Percentiles rank a stretch among this genome's conserved stretches.
These are phyloP conservation scores for Plasmodium falciparum DNA, from an alignment of 169 alveolate species.

Conservation along the genomic window DNA sequence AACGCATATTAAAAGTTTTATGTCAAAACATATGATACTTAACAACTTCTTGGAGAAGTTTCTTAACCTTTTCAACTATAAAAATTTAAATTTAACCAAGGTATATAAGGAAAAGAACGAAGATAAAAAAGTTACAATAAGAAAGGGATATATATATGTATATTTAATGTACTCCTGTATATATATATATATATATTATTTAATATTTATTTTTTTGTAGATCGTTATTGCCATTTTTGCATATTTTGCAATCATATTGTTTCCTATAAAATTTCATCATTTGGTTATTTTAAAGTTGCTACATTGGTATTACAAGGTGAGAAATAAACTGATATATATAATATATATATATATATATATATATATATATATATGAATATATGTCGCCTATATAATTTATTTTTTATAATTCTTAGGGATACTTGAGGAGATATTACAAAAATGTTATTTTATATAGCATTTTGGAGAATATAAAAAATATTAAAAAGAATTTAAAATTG, in stretches of 20 bases:
- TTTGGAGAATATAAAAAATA: slow-evolving; percentile 61
- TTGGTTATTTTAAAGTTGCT: slow-evolving; percentile 61
- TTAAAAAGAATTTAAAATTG: slow-evolving; percentile 40
- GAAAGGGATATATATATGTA: background rate
- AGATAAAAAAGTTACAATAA: background rate
- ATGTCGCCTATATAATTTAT: background rate
- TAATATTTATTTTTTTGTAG: slow-evolving; percentile 15
- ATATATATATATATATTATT: background rate
- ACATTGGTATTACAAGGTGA: slow-evolving; percentile 67
- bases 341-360: background rate
- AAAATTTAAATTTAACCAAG: slow-evolving; percentile 71
- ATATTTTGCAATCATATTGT: slow-evolving; percentile 42
- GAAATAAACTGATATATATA: background rate
- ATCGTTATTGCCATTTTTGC: slow-evolving; percentile 51
- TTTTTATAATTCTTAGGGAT: slow-evolving; percentile 36
- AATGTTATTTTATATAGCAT: slow-evolving; percentile 48
- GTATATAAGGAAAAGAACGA: slow-evolving; percentile 4
- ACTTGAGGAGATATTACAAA: slow-evolving; percentile 67
- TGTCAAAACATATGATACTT: slow-evolving; percentile 70
- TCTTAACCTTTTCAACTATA: slow-evolving; percentile 60
- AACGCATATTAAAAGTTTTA: slow-evolving; percentile 43
- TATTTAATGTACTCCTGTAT: background rate
- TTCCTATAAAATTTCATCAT: slow-evolving; percentile 69
- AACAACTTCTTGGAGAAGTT: slow-evolving; percentile 58
- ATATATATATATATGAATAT: background rate